Evolutionary conservation across 1,284 basidiomycete species (phyloP).

Genomic region (Fistulinella staudtii): DNA sequence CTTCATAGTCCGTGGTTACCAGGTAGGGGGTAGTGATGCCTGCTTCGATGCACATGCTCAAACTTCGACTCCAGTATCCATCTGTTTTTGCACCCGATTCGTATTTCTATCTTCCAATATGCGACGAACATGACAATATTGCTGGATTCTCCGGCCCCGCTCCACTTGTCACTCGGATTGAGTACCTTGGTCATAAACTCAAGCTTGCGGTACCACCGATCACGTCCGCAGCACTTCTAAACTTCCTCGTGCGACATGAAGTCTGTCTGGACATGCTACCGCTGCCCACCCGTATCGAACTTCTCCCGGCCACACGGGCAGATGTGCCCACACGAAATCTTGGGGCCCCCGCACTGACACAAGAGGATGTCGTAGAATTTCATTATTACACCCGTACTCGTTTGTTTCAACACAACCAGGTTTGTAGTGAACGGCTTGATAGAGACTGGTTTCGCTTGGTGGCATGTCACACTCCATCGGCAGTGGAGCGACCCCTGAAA

Average conservation of each 20-base stretch:
- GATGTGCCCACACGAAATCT: constrained; percentile 28
- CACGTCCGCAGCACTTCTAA: constrained; percentile 37
- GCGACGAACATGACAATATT: constrained; percentile 20
- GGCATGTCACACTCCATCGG: constrained; percentile 37
- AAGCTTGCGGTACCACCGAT: constrained; percentile 38
- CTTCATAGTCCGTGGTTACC: constrained; percentile 34
- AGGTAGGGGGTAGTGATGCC: constrained; percentile 27
- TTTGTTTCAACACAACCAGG: constrained; percentile 22
- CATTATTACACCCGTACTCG: constrained; percentile 36
- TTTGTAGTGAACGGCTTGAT: constrained; percentile 33
- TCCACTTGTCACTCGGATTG: constrained; percentile 32
- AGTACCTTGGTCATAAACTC: constrained; percentile 40
- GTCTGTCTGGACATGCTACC: constrained; percentile 29
- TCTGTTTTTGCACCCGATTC: constrained; percentile 39
- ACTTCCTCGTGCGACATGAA: constrained; percentile 37
- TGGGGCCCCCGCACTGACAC: constrained; percentile 30
- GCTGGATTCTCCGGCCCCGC: constrained; percentile 29
- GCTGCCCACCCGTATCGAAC: constrained; percentile 20
- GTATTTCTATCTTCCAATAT: constrained; percentile 38
- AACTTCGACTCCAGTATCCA: constrained; percentile 35
- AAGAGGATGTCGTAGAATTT: constrained; percentile 39
- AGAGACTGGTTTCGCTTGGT: constrained; percentile 44
- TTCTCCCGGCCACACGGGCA: constrained; percentile 35
- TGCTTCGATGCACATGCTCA: not conserved
- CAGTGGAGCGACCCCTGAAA: constrained; percentile 33